Conservation (phyloP, 768 basidiomycete species). For the Kwoniella sp. region DNA sequence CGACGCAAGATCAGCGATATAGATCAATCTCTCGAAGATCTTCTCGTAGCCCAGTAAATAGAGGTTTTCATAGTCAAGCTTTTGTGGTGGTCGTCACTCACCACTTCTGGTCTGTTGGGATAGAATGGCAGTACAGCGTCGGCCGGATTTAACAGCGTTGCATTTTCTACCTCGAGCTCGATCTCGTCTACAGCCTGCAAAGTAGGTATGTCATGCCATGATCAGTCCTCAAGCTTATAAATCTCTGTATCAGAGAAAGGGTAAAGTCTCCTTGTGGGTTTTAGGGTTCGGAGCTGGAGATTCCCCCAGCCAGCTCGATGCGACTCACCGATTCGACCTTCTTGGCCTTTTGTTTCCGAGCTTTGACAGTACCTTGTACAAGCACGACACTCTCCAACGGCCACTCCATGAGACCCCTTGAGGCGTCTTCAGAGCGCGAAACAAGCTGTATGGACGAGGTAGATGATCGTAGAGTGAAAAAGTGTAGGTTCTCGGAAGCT, state of each 20-base stretch:
- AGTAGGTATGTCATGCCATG: constrained; percentile 60
- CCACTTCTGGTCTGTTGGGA: constrained; percentile 75
- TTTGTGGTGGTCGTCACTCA: no score
- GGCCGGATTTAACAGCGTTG: constrained; percentile 79
- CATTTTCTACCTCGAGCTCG: constrained; percentile 73
- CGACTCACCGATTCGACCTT: constrained; percentile 6
- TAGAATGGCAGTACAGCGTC: constrained; percentile 73
- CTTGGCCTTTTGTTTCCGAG: constrained; percentile 54
- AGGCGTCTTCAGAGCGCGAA: constrained; percentile 42
- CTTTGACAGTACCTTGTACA: constrained; percentile 71
- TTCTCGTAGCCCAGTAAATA: no score
- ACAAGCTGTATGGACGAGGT: constrained; percentile 78
- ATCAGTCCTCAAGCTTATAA: no score
- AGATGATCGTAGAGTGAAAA: constrained; percentile 82
- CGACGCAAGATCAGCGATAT: neutral
- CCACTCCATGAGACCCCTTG: constrained; percentile 63
- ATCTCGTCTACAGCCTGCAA: constrained; percentile 66
- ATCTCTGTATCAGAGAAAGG: no score
- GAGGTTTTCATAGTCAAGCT: no score
- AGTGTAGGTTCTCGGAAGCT: constrained; percentile 63
- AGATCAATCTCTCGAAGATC: neutral
- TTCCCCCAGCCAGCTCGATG: no score
- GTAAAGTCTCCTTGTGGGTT: no score
- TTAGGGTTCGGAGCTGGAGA: no score
- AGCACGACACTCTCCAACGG: constrained; percentile 78